Base-by-base conservation (phyloP, 768 basidiomycete genomes). In the Lentinula detonsa region DNA sequence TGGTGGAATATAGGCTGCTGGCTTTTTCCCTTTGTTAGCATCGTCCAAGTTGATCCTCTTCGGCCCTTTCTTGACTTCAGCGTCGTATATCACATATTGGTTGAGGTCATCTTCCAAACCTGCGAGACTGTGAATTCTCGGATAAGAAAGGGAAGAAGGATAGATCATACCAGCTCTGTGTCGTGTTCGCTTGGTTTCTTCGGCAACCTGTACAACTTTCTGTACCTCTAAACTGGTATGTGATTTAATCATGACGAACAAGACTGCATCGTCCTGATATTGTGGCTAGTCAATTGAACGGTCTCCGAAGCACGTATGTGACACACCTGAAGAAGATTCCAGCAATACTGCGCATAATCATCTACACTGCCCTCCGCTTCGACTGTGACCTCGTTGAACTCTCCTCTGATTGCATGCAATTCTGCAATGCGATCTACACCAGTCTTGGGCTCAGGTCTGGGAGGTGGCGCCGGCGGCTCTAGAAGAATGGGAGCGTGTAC, bases 171-270 rank as follows among this genome's bases (percentile, higher is more conserved):
- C 88, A 50, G 85, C 81, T 77, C 90, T 92, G 66, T 93, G 76
- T 43, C 87, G 79, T 57, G 87, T 76, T n/a, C 91, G 82, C 68
- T 90, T 93, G 0, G 84, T 85, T 68, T 91, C 83, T 66, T 93
- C 89, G 0, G 91, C 91, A 3, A 93, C 85, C 59, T 85, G 85
- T 37, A 93, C 76, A 1, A 93, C 91, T 66, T 90, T 93, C 3
- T 89, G 81, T 3, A 93, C 92, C 51, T 88, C 77, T 2, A 78
- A 75, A 1, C 83, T 72, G 16, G 83, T 80, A 33, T 81, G 79
- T 6, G 90, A 89, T 31, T 85, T 81, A 31, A 94, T 73, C 5
- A 86, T 86, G 60, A 93, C 81, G 67, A 91, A 93, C 11, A 93
- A 72, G 83, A 94, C 87, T 5, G 87, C 86, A 61, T 90, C 86